Conservation (phyloP, 129 eudicot genomes). For the Flaveria ramosissima region DNA sequence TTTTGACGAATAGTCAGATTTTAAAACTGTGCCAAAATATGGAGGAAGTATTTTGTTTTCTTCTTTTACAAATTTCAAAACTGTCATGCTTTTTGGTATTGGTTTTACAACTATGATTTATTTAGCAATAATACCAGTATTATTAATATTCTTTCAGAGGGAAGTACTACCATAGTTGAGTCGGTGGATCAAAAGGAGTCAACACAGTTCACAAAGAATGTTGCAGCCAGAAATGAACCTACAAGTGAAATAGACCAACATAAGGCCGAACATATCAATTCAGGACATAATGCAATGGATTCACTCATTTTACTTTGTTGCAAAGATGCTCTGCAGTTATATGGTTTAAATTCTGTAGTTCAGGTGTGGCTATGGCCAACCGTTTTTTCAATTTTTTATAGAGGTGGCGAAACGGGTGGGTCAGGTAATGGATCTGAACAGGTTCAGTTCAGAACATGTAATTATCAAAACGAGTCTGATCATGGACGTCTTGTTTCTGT, state of each 20-base stretch:
- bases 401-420: not conserved
- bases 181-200: conserved; percentile 35
- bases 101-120: conserved; percentile 8
- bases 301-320: conserved; percentile 69
- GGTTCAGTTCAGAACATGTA: conserved; percentile 1
- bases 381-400: not conserved
- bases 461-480: not conserved
- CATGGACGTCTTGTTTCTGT: not conserved
- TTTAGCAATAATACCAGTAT: not conserved
- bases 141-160: conserved; percentile 44
- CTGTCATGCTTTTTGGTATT: conserved; percentile 8
- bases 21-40: not conserved
- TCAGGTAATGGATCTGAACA: not conserved
- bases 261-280: conserved; percentile 30
- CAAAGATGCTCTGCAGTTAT: conserved; percentile 55
- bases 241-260: conserved; percentile 29
- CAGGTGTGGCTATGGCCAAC: conserved; percentile 48
- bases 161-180: conserved; percentile 29
- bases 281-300: conserved; percentile 37
- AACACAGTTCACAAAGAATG: conserved; percentile 40
- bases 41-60: not conserved
- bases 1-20: not conserved
- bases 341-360: conserved; percentile 58
- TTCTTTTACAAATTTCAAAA: not conserved
- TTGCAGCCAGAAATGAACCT: conserved; percentile 36